A percentile compares a stretch with the other conserved stretches of the same genome.
Conservation (phyloP, 1,139 yeast genomes). For the Suhomyces taliae region DNA sequence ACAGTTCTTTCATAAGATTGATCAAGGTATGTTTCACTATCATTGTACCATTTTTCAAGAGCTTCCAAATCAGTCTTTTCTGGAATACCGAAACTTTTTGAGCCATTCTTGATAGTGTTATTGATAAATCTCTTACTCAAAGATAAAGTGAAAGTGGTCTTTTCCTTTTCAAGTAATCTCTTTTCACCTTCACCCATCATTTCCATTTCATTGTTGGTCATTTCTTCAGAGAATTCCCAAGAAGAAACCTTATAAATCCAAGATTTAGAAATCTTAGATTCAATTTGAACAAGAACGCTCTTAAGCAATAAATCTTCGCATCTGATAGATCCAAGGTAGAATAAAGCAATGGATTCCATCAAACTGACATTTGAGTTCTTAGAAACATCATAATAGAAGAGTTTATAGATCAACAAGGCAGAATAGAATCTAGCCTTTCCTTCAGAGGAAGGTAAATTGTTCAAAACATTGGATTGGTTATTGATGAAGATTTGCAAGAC, state of each 20-base stretch:
- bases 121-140: constrained; percentile 53
- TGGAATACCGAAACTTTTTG: constrained; percentile 1
- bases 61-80: not conserved
- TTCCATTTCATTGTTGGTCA: constrained; percentile 41
- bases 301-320: constrained; percentile 65
- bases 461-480: constrained; percentile 40
- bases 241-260: constrained; percentile 62
- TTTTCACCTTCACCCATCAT: constrained; percentile 34
- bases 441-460: constrained; percentile 23
- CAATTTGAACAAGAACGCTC: constrained; percentile 54
- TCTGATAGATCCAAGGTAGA: constrained; percentile 63
- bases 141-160: constrained; percentile 51
- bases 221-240: constrained; percentile 63
- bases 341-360: constrained; percentile 47
- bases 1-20: constrained; percentile 23
- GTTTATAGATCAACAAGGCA: constrained; percentile 40
- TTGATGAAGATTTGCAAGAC: constrained; percentile 65
- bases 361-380: constrained; percentile 48
- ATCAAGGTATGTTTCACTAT: constrained; percentile 14
- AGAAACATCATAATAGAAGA: constrained; percentile 49
- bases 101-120: constrained; percentile 39
- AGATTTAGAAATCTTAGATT: constrained; percentile 44
- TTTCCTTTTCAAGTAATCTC: constrained; percentile 49
- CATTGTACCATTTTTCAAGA: constrained; percentile 19
- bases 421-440: constrained; percentile 38